These are phyloP conservation scores for Quercus lobata DNA, from an alignment of 331 rosid genomes.

Conservation along the genomic window DNA sequence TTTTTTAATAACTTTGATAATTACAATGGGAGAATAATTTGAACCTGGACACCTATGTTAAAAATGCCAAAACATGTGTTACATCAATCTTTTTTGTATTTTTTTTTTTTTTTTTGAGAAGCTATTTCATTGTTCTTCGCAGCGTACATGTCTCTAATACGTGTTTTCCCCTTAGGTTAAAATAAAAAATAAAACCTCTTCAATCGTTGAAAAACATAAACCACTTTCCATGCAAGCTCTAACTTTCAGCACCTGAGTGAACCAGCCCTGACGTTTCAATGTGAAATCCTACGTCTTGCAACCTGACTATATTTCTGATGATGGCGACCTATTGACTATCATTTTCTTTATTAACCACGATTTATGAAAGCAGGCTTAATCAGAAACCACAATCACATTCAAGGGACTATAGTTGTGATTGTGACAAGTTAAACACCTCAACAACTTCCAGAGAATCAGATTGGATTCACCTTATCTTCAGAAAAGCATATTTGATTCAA, in stretches of 20 bases:
- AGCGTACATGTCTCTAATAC: too few species aligned
- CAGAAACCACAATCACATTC: background rate
- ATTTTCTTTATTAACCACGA: background rate
- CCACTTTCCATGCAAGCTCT: background rate
- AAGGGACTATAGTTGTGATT: background rate
- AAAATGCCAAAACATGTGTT: too few species aligned
- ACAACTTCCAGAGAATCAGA: background rate
- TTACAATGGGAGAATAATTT: too few species aligned
- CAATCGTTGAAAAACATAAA: background rate
- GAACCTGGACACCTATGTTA: too few species aligned
- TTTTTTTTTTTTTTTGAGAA: background rate
- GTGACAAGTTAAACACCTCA: background rate
- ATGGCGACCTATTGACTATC: constrained; percentile 4
- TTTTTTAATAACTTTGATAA: too few species aligned
- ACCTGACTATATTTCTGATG: constrained; percentile 17
- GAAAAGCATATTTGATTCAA: background rate
- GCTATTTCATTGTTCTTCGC: background rate
- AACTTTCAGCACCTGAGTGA: background rate
- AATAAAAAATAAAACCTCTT: background rate
- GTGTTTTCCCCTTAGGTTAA: too few species aligned
- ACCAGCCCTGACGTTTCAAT: constrained; percentile 1
- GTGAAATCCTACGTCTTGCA: constrained; percentile 15
- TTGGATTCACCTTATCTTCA: background rate
- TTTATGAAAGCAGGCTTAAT: background rate
- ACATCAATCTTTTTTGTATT: background rate